These are phyloP conservation scores for Ascochyta lentis DNA, from an alignment of 2,329 filamentous ascomycete genomes.

Conservation along the genomic window DNA sequence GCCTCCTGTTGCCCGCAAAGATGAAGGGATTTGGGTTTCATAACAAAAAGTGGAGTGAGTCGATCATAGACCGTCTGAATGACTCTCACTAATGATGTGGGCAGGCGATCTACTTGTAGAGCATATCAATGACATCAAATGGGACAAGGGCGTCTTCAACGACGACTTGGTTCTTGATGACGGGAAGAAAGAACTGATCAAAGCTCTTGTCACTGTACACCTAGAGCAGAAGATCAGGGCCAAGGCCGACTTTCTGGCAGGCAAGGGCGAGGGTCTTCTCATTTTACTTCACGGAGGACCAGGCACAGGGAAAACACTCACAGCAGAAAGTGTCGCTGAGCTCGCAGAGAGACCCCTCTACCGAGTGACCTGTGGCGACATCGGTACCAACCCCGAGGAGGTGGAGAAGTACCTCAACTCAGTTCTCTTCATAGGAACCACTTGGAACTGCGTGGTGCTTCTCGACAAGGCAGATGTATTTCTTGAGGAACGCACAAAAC, in stretches of 20 bases:
- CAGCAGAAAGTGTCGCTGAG: slow-evolving; percentile 26
- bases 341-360: slow-evolving; percentile 23
- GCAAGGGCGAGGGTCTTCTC: slow-evolving; percentile 36
- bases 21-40: too few species aligned
- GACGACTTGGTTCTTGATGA: slow-evolving; percentile 50
- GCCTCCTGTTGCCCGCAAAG: too few species aligned
- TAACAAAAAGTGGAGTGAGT: too few species aligned
- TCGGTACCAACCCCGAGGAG: slow-evolving; percentile 4
- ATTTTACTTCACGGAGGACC: slow-evolving; percentile 32
- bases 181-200: slow-evolving; percentile 56
- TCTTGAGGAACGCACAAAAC: slow-evolving; percentile 41
- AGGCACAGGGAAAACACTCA: slow-evolving; percentile 34
- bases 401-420: slow-evolving; percentile 25
- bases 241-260: slow-evolving; percentile 52
- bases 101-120: too few species aligned
- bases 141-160: slow-evolving; percentile 8
- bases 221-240: neutral
- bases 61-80: too few species aligned
- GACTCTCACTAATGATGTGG: too few species aligned
- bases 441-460: slow-evolving; percentile 30
- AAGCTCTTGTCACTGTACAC: slow-evolving; percentile 35
- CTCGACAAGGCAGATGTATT: slow-evolving; percentile 49
- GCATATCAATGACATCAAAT: slow-evolving; percentile 36
- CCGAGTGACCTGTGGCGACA: slow-evolving; percentile 19
- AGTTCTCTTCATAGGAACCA: slow-evolving; percentile 20